phyloP scores from a whole-genome alignment of 129 eudicot species.

The carrot (Daucus carota) region DNA sequence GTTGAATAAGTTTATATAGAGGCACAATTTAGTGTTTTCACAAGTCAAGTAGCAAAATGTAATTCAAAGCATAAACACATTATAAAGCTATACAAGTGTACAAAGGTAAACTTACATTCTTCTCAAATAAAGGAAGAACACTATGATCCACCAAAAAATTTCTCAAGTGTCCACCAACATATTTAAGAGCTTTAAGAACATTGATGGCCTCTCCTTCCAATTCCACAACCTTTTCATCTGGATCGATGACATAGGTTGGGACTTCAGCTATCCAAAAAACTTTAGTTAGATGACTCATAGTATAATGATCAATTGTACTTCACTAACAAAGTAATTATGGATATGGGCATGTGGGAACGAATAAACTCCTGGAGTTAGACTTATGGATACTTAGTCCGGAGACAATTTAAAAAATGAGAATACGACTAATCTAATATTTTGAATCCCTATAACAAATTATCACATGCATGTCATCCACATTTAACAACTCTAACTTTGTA shows the following conservation, averaged over 20 bases:
- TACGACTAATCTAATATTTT: no score
- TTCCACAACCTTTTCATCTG: constrained; percentile 78
- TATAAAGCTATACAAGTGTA: neutral
- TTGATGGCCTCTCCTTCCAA: constrained; percentile 73
- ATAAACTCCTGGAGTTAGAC: neutral
- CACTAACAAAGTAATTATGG: neutral
- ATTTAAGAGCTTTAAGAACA: constrained; percentile 65
- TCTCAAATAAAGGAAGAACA: constrained; percentile 73
- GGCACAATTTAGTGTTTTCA: no score
- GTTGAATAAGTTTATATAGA: constrained; percentile 5
- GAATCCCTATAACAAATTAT: no score
- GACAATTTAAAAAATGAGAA: no score
- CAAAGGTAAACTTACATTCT: constrained; percentile 43
- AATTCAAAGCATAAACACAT: neutral
- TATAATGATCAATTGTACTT: neutral
- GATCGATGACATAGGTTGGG: constrained; percentile 35
- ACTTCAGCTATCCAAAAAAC: constrained; percentile 43
- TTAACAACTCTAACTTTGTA: no score
- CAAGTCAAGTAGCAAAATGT: neutral
- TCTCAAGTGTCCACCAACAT: constrained; percentile 68
- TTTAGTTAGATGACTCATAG: neutral
- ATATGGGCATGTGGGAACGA: neutral
- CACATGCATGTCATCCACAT: no score
- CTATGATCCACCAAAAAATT: constrained; percentile 81
- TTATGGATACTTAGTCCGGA: neutral